Conservation (phyloP, 2,329 filamentous ascomycete species). For the Claviceps pazoutovae region DNA sequence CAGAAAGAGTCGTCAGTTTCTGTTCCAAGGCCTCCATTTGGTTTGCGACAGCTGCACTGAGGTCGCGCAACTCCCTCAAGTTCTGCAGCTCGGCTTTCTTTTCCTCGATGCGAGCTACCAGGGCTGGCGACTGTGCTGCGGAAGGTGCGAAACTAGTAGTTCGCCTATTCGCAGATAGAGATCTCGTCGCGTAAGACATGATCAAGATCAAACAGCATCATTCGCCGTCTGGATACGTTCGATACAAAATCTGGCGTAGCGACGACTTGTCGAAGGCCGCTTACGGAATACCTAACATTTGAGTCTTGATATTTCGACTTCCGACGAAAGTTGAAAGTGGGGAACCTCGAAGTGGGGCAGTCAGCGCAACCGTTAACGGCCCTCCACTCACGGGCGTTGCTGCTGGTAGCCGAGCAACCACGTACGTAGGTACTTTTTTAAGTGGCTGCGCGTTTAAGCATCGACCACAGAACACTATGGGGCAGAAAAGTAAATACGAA, state of each 20-base stretch:
- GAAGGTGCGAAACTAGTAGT: constrained; percentile 37
- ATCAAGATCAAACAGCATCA: constrained; percentile 2
- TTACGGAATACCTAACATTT: background rate
- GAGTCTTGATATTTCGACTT: background rate
- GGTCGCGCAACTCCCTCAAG: constrained; percentile 60
- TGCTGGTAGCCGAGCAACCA: constrained; percentile 17
- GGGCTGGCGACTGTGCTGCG: constrained; percentile 51
- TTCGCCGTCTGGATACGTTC: background rate
- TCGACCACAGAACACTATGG: background rate
- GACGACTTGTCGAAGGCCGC: background rate
- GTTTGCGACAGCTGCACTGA: constrained; percentile 62
- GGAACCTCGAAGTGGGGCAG: constrained; percentile 12
- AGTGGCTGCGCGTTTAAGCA: constrained; percentile 10
- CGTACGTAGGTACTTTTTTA: background rate
- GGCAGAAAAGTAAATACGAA: constrained; percentile 20
- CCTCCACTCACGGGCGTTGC: constrained; percentile 11
- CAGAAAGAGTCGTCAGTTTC: constrained; percentile 62
- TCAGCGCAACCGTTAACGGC: constrained; percentile 1
- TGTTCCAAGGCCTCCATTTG: constrained; percentile 75
- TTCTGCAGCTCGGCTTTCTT: constrained; percentile 75
- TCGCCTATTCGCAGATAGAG: constrained; percentile 53
- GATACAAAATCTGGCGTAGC: background rate
- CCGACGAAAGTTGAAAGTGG: background rate
- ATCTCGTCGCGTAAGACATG: constrained; percentile 44
- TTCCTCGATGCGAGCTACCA: constrained; percentile 66